Evolutionary conservation across 495 filamentous ascomycete species (phyloP).

Genomic region (Lepraria neglecta): DNA sequence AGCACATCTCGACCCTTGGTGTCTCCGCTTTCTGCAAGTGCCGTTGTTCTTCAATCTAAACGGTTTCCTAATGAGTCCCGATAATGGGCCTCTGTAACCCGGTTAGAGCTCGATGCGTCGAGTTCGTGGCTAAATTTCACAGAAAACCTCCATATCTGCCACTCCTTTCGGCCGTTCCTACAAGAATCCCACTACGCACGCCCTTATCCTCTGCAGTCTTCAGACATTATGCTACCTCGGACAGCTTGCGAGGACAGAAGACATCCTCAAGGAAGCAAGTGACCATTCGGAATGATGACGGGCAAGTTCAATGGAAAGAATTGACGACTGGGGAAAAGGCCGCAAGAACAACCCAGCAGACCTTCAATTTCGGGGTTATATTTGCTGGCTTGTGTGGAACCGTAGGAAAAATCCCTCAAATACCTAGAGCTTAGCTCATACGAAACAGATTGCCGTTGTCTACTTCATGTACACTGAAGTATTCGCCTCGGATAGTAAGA

Average conservation of each 20-base stretch:
- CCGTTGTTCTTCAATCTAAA: neutral
- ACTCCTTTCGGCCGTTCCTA: neutral
- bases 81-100: neutral
- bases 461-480: slow-evolving; percentile 81
- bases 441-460: slow-evolving; percentile 59
- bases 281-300: slow-evolving; percentile 76
- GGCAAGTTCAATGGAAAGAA: slow-evolving; percentile 70
- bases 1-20: neutral
- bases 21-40: neutral
- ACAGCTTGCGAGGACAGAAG: slow-evolving; percentile 27
- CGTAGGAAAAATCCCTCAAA: slow-evolving; percentile 39
- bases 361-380: slow-evolving; percentile 76
- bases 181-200: neutral
- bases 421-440: neutral
- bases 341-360: slow-evolving; percentile 80
- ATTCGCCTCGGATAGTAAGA: slow-evolving; percentile 77
- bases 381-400: slow-evolving; percentile 69
- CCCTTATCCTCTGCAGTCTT: neutral
- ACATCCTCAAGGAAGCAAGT: slow-evolving; percentile 53
- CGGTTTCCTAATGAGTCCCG: neutral
- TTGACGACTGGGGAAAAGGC: slow-evolving; percentile 72
- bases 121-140: neutral
- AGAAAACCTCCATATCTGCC: neutral
- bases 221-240: slow-evolving; percentile 49
- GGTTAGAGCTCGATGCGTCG: neutral